These are phyloP conservation scores for Backusella liffmaniae DNA, from an alignment of 192 early-diverging fungal species.

Conservation along the genomic window DNA sequence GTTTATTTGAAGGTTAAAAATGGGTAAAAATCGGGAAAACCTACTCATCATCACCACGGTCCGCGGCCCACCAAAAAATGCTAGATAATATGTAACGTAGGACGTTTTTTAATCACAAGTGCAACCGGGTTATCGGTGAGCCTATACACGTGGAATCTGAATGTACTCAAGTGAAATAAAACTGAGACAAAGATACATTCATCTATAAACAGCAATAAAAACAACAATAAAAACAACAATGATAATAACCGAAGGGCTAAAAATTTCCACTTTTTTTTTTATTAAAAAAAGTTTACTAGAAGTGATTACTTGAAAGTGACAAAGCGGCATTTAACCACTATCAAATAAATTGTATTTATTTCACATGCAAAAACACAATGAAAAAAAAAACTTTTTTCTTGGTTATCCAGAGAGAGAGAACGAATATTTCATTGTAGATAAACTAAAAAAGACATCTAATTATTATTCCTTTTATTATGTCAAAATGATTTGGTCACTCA, in stretches of 20 bases:
- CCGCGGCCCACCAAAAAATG: constrained; percentile 1
- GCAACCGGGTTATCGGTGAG: neutral
- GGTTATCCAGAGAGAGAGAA: neutral
- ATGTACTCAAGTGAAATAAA: neutral
- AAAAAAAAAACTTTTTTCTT: neutral
- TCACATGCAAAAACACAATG: neutral
- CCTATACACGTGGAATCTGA: neutral
- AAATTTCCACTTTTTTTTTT: neutral
- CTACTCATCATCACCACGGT: neutral
- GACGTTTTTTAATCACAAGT: constrained; percentile 6
- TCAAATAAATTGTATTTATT: neutral
- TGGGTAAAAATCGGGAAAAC: neutral
- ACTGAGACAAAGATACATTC: neutral
- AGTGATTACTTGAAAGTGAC: neutral
- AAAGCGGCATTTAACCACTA: neutral
- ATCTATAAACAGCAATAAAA: neutral
- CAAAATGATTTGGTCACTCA: neutral
- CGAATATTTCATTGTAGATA: neutral
- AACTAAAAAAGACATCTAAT: constrained; percentile 3
- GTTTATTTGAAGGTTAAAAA: neutral
- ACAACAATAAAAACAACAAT: neutral
- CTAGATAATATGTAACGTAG: neutral
- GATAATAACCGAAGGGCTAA: neutral
- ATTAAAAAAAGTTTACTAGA: neutral
- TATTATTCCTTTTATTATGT: neutral